These are phyloP conservation scores for Apophysomyces variabilis DNA, from an alignment of 371 early-diverging fungal genomes.

Conservation along the genomic window DNA sequence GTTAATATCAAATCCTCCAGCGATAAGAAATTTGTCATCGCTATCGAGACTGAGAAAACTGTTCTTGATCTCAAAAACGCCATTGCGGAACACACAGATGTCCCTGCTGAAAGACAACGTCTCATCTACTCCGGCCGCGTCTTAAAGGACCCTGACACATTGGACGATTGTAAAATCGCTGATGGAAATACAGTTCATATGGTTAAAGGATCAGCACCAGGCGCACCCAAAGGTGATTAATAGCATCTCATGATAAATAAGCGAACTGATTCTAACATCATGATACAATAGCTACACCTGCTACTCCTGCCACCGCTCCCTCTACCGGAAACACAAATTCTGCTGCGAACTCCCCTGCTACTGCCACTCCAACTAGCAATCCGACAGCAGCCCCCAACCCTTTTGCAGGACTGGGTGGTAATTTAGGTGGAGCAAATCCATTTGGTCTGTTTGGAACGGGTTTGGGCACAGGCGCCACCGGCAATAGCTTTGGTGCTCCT, in stretches of 20 bases:
- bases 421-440: conserved; percentile 48
- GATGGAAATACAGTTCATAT: conserved; percentile 85
- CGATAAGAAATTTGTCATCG: conserved; percentile 77
- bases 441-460: conserved; percentile 55
- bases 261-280: too few relatives aligned
- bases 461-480: conserved; percentile 60
- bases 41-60: conserved; percentile 67
- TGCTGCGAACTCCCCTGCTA: conserved; percentile 29
- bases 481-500: conserved; percentile 65
- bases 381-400: conserved; percentile 33
- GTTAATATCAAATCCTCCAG: conserved; percentile 86
- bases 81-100: conserved; percentile 70
- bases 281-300: conserved; percentile 4
- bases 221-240: conserved; percentile 35
- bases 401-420: conserved; percentile 50
- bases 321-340: conserved; percentile 30
- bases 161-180: conserved; percentile 81
- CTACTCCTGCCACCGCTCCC: conserved; percentile 15
- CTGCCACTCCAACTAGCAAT: conserved; percentile 30
- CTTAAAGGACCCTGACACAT: conserved; percentile 87
- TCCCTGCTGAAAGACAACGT: conserved; percentile 83
- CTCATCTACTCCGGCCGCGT: conserved; percentile 95
- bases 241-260: too few relatives aligned
- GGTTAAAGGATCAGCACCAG: conserved; percentile 71
- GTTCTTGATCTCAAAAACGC: conserved; percentile 80